Evolutionary conservation across 2,329 filamentous ascomycete genomes (phyloP), one percentile per base, ranked within the genome.

Genomic region (Waltergamsia citrina): DNA sequence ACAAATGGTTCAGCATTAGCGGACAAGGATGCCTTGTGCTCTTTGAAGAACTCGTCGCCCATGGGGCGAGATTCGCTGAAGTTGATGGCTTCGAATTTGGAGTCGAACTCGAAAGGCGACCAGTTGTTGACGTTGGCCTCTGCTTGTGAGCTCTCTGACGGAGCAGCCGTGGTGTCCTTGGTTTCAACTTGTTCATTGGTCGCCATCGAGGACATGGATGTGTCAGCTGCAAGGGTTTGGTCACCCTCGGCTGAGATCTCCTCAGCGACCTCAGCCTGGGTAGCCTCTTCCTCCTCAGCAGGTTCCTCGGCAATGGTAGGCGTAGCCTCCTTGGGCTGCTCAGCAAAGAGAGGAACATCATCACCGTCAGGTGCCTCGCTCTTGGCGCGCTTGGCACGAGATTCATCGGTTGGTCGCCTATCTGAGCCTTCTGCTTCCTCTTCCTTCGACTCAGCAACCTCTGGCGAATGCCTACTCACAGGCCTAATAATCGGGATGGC

Each of bases 401-500:
- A 76, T 38, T 81, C 73, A 37, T 83, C 75, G 8, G 65, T 67
- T 15, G 71, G 56, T 18, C 77, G 74, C 12, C 78, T 78, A 40
- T 79, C 68, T 4, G 71, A 65, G 39, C 77, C 74, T 38, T 81
- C 52, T 6, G 43, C 40, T 1, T 40, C 36, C n/a, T 42, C 46
- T 19, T 53, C 52, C 8, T 53, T 42, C 21, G 46, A 43, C 17
- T 49, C 43, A 3, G 43, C 36, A 2, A 54, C 50, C 12, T 56
- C 51, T 3, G 53, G 56, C 36, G 41, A 62, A 54, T 43, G 65
- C 62, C 42, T 59, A 45, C 65, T 77, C 37, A 76, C 67, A 2
- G 84, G 83, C 25, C 69, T 69, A 8, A 90, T 60, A 41, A 94
- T 93, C 0, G 87, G 83, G 35, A 94, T 73, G 8, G 86, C 86